Evolutionary conservation across 192 early-diverging fungal species (phyloP), one percentile per base, ranked within the genome.

Genomic region (Podila epicladia): DNA sequence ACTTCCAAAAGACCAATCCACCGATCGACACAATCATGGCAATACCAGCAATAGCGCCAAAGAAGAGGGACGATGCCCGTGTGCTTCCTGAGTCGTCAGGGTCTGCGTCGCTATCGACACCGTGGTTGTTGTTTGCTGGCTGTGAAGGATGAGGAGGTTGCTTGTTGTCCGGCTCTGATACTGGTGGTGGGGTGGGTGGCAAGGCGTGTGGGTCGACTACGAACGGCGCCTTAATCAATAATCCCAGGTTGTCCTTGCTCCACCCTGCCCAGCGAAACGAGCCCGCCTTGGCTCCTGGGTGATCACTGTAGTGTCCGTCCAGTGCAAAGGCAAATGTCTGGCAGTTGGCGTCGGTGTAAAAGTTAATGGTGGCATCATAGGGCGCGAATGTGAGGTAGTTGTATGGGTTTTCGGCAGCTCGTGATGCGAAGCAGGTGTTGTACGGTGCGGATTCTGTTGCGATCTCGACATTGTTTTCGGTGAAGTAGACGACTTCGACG

Each of bases 331-430:
- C 55, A 45, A 80, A 80, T 13, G n/a, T 57, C 9, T 65, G 35
- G 33, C 77, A 80, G 35, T 68, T 72, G 6, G 70, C 65, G 62
- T 80, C 77, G 35, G 33, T 58, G 50, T 73, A 80, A 65, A 80
- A 80, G 67, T 80, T 80, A 63, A 80, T 73, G 51, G 77, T 80
- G 13, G 77, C 66, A 41, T 73, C 69, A 58, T 69, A 72, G 41
- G 77, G 77, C 9, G 66, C 62, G 38, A 80, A 69, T n/a, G 62
- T 80, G 19, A 80, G 9, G 63, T 69, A 80, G 5, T 71, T 72
- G 67, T 80, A 80, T 22, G 61, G 53, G 29, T 19, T 45, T 37
- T 65, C 69, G 57, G 77, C 77, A 9, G 49, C 38, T 37, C 73
- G 66, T 17, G 77, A 80, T 22, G 71, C 48, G 13, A 65, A 67